Base-by-base conservation (phyloP, 2,329 filamentous ascomycete species). In the Pseudogymnoascus sp. region DNA sequence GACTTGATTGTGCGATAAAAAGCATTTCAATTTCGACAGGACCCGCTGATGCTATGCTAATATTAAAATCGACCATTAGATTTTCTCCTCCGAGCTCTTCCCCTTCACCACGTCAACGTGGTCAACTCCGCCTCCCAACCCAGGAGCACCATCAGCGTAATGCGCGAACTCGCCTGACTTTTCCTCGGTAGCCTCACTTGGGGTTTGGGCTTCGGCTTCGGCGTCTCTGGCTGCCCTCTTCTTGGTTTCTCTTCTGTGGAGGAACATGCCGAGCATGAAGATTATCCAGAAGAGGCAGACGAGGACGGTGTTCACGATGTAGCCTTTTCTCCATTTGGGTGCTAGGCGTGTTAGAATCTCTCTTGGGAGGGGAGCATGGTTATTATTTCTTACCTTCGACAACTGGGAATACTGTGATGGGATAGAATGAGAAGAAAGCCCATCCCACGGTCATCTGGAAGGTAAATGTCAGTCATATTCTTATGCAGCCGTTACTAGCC, bases 371-470 rank as follows among this genome's bases (percentile, higher is more conserved):
- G 2, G 12, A 15, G n/a, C n/a, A 8, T n/a, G 58, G 4, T n/a
- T 33, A 1, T 21, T 25, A 10, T 9, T 36, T 60, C 21, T 31
- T 63, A 64, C 64, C 65, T 63, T 72, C 69, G 0, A 72, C 51
- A 10, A 70, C 68, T 7, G 70, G 70, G 33, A 72, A 72, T 1
- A 70, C 68, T 2, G 70, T 67, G 29, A 72, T 70, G 0, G 70
- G 70, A 25, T 70, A 72, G 17, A 70, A 71, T 12, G 66, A 65
- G 65, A 70, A 68, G 61, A 71, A 66, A 1, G 65, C 69, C 70
- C 68, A 71, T 2, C 69, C 70, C 9, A 71, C 63, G 4, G 73
- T 74, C 71, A 75, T 73, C 73, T 72, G 35, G 6, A 25, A 15
- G 10, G 17, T 51, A 31, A n/a, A 17, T 51, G 4, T 51, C 5